These are phyloP conservation scores for Ceriops tagal DNA, from an alignment of 345 rosid genomes.

Conservation along the genomic window DNA sequence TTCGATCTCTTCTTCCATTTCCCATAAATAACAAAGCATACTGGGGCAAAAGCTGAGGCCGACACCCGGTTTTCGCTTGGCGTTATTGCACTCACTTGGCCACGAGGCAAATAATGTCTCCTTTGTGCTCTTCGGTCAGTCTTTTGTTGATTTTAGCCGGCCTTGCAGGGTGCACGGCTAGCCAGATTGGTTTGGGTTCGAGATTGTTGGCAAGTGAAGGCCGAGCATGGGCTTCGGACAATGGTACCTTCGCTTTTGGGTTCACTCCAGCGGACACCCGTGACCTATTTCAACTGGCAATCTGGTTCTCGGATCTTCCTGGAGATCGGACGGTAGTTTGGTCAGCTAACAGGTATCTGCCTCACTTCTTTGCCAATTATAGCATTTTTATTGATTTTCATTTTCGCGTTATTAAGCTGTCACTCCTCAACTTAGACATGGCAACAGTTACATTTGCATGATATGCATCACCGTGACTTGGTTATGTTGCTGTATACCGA, in stretches of 20 bases:
- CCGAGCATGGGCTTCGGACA: conserved; percentile 59
- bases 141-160: conserved; percentile 18
- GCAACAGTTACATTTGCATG: too few relatives aligned
- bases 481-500: too few relatives aligned
- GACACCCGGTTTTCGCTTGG: conserved; percentile 13
- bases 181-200: conserved; percentile 53
- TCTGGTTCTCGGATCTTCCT: conserved; percentile 77
- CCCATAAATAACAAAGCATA: not conserved
- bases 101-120: conserved; percentile 2
- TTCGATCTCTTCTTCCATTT: not conserved
- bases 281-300: conserved; percentile 45
- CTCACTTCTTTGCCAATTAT: too few relatives aligned
- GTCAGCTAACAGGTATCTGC: conserved; percentile 68
- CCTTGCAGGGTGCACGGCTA: conserved; percentile 30
- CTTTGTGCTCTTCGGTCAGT: conserved; percentile 10
- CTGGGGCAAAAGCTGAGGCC: not conserved
- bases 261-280: conserved; percentile 38
- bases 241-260: conserved; percentile 76
- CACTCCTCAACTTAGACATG: too few relatives aligned
- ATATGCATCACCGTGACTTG: too few relatives aligned
- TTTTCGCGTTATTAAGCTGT: too few relatives aligned
- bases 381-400: too few relatives aligned
- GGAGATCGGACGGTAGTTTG: conserved; percentile 74
- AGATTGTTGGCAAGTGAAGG: conserved; percentile 46
- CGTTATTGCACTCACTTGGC: not conserved